phyloP scores from a whole-genome alignment of 345 rosid genomes.

The Brassica carinata region DNA sequence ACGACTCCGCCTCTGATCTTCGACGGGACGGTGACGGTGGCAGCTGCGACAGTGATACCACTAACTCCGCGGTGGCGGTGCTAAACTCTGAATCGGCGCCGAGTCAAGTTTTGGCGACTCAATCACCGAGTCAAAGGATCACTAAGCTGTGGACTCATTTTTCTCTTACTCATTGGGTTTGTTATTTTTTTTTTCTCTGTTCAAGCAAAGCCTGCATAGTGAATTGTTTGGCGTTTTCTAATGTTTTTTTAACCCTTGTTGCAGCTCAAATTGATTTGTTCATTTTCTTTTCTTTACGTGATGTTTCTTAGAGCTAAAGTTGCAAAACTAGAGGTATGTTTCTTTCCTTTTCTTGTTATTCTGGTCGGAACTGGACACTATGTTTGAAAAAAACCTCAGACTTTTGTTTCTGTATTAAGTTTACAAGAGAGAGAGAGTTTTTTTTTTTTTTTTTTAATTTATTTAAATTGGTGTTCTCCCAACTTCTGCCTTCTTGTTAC shows the following conservation, averaged over 20 bases:
- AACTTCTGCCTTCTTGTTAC: constrained; percentile 43
- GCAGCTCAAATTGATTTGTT: constrained; percentile 61
- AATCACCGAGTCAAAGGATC: constrained; percentile 39
- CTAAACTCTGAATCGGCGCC: constrained; percentile 41
- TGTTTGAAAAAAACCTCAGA: neutral
- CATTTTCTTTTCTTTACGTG: constrained; percentile 50
- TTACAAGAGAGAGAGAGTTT: neutral
- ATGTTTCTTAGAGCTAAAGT: constrained; percentile 54
- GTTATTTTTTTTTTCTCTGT: neutral
- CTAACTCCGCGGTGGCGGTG: constrained; percentile 27
- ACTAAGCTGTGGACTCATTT: constrained; percentile 42
- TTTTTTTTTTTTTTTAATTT: neutral
- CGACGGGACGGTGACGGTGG: constrained; percentile 37
- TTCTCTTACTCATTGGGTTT: constrained; percentile 28
- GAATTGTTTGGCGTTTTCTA: neutral
- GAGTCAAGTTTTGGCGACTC: constrained; percentile 42
- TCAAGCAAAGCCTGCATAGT: neutral
- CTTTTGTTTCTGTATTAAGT: neutral
- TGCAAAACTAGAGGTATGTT: constrained; percentile 60
- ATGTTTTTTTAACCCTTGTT: constrained; percentile 20
- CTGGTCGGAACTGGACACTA: no score
- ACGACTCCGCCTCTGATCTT: constrained; percentile 49
- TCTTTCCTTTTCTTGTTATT: neutral
- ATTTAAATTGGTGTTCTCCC: neutral
- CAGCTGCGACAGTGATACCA: constrained; percentile 9